Evolutionary conservation across 1,139 yeast species (phyloP).

Genomic region (Blastobotrys apis): DNA sequence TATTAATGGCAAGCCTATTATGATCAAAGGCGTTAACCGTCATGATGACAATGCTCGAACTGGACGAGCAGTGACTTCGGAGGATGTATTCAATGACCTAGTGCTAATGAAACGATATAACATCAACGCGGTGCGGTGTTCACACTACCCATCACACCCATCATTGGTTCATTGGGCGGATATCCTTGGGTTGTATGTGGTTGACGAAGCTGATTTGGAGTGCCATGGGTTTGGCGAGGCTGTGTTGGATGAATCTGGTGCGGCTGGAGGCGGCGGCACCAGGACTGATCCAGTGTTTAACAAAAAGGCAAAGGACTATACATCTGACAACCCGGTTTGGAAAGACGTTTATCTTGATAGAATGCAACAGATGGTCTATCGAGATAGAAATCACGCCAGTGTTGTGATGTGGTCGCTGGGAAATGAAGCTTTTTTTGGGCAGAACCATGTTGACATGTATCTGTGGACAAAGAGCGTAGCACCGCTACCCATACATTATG

Average conservation of each 20-base stretch:
- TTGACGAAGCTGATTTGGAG: conserved; percentile 40
- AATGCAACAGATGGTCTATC: conserved; percentile 31
- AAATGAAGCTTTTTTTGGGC: conserved; percentile 37
- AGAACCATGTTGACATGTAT: conserved; percentile 35
- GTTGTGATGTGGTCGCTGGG: conserved; percentile 41
- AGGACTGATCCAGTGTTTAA: conserved; percentile 19
- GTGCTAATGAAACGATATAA: conserved; percentile 36
- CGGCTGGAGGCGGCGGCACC: conserved; percentile 6
- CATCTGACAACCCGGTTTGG: conserved; percentile 36
- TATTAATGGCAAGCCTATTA: conserved; percentile 34
- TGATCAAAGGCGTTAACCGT: conserved; percentile 36
- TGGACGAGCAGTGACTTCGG: conserved; percentile 37
- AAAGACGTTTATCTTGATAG: conserved; percentile 36
- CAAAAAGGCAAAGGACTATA: conserved; percentile 21
- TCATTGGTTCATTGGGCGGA: conserved; percentile 27
- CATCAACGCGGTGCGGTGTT: conserved; percentile 37
- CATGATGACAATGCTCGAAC: conserved; percentile 36
- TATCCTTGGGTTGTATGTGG: conserved; percentile 31
- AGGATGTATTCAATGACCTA: conserved; percentile 34
- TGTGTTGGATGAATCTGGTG: not conserved
- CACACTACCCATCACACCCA: conserved; percentile 37
- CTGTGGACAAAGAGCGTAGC: conserved; percentile 27
- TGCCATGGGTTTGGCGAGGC: conserved; percentile 35
- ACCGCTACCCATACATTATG: conserved; percentile 37
- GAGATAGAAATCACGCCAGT: conserved; percentile 37